phyloP scores from a whole-genome alignment of 129 eudicot species.

The Centrapalus pauciflorus region DNA sequence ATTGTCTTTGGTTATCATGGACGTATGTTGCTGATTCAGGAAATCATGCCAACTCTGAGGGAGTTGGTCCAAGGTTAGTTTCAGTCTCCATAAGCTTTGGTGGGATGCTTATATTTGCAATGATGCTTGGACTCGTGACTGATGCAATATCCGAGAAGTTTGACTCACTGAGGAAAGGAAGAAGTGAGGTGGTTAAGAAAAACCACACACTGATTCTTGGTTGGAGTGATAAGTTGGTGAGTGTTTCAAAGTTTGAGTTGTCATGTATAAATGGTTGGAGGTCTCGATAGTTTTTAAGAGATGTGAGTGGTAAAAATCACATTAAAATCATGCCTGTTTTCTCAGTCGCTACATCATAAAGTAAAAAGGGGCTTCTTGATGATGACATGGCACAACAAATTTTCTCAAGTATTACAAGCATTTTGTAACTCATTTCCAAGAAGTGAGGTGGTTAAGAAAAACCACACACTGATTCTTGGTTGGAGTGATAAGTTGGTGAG shows the following conservation, averaged over 20 bases:
- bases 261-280: background rate
- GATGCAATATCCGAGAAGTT: conserved; percentile 92
- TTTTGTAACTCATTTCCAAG: too few species aligned
- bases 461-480: too few species aligned
- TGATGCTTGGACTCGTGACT: conserved; percentile 97
- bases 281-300: background rate
- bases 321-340: background rate
- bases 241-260: conserved; percentile 1
- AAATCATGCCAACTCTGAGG: conserved; percentile 74
- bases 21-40: conserved; percentile 76
- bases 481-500: conserved; percentile 91
- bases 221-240: conserved; percentile 88
- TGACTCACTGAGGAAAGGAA: conserved; percentile 87
- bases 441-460: conserved; percentile 86
- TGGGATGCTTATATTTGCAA: conserved; percentile 96
- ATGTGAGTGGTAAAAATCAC: background rate
- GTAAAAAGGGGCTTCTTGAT: too few species aligned
- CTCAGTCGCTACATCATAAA: background rate
- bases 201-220: conserved; percentile 80
- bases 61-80: conserved; percentile 71
- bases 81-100: conserved; percentile 77
- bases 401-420: too few species aligned
- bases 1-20: conserved; percentile 89
- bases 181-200: conserved; percentile 84
- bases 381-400: too few species aligned